Conservation (phyloP, 805 yeast species). For the Cyberlindnera mississippiensis region DNA sequence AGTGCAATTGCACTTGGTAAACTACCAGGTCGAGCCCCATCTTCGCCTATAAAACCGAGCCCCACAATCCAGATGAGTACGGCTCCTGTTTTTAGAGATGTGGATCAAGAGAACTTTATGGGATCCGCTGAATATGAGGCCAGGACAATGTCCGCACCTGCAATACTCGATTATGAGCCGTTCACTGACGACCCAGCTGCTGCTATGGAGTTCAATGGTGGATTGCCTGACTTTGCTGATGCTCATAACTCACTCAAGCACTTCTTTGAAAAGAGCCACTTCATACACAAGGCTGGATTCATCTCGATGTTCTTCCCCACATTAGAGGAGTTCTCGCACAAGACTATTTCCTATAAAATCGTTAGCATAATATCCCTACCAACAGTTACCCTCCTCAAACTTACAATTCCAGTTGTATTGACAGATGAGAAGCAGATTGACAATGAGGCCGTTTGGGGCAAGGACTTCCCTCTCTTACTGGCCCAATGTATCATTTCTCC, state of each 20-base stretch:
- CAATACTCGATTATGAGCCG: conserved; percentile 6
- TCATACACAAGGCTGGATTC: conserved; percentile 5
- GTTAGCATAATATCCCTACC: conserved; percentile 33
- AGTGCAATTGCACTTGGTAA: conserved; percentile 16
- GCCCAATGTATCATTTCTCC: conserved; percentile 33
- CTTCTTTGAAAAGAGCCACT: conserved; percentile 3
- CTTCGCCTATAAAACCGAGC: background rate
- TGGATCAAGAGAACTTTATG: conserved; percentile 5
- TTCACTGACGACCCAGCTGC: conserved; percentile 6
- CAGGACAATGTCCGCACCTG: conserved; percentile 20
- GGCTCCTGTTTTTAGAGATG: conserved; percentile 21
- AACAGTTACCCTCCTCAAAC: conserved; percentile 30
- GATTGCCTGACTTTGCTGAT: conserved; percentile 11
- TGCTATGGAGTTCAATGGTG: conserved; percentile 6
- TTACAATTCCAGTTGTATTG: conserved; percentile 35
- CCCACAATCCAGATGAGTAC: conserved; percentile 18
- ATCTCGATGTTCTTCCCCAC: conserved; percentile 29
- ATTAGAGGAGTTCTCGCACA: conserved; percentile 25
- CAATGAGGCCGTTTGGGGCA: conserved; percentile 18
- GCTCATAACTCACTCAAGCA: conserved; percentile 11
- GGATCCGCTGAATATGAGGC: conserved; percentile 16
- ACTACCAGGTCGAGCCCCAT: conserved; percentile 3
- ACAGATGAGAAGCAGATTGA: conserved; percentile 26
- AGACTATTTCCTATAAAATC: conserved; percentile 25
- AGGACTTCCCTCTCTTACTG: conserved; percentile 24